Evolutionary conservation across 2,329 filamentous ascomycete genomes (phyloP).

Genomic region (Herpotrichia juniperi): DNA sequence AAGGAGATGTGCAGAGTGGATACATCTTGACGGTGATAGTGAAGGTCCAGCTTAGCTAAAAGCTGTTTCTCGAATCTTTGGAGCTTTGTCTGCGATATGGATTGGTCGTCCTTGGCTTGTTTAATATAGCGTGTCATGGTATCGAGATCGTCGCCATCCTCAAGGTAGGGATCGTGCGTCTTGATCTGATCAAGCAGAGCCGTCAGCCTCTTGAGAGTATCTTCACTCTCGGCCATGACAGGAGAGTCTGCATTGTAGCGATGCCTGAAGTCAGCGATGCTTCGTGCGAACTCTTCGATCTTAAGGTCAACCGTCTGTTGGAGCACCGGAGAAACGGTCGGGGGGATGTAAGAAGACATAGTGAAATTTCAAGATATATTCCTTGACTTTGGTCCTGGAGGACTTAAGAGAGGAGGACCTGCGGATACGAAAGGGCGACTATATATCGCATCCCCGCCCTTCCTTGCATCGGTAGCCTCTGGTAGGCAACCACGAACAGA

Average conservation of each 20-base stretch:
- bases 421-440: conserved; percentile 2
- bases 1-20: conserved; percentile 62
- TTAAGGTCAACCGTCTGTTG: conserved; percentile 47
- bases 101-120: conserved; percentile 61
- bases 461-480: background rate
- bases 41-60: conserved; percentile 54
- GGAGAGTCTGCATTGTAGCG: conserved; percentile 50
- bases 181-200: conserved; percentile 45
- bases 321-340: conserved; percentile 25
- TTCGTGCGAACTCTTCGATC: conserved; percentile 61
- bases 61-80: conserved; percentile 56
- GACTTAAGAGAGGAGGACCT: background rate
- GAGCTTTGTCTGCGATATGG: conserved; percentile 56
- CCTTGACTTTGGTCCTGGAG: background rate
- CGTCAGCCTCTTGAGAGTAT: conserved; percentile 38
- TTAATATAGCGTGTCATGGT: conserved; percentile 60
- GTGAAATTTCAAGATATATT: background rate
- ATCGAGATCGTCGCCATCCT: conserved; percentile 38
- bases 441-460: background rate
- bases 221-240: conserved; percentile 20
- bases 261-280: conserved; percentile 56
- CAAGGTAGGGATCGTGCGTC: conserved; percentile 40
- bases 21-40: conserved; percentile 62
- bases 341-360: conserved; percentile 14
- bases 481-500: background rate